These are phyloP conservation scores for Tylopilus rubrobrunneus DNA, from an alignment of 768 basidiomycete genomes.

Conservation along the genomic window DNA sequence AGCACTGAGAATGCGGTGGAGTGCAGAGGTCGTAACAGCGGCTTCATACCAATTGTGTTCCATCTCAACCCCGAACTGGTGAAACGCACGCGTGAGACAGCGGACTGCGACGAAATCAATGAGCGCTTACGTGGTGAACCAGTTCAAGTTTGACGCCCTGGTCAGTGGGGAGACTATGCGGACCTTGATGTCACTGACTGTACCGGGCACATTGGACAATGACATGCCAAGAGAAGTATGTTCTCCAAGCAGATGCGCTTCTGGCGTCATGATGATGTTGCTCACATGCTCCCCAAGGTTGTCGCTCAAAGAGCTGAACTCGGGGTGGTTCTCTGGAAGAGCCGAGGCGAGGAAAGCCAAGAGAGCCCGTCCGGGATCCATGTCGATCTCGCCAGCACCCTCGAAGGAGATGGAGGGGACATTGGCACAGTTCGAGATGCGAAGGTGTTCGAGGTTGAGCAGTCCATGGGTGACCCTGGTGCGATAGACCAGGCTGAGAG, in stretches of 20 bases:
- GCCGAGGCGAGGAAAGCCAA: slow-evolving; percentile 79
- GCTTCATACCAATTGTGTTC: slow-evolving; percentile 96
- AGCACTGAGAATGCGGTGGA: slow-evolving; percentile 80
- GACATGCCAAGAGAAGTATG: slow-evolving; percentile 35
- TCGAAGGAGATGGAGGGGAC: slow-evolving; percentile 23
- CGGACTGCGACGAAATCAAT: not conserved
- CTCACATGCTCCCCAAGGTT: slow-evolving; percentile 49
- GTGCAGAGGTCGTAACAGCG: slow-evolving; percentile 67
- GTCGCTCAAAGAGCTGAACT: slow-evolving; percentile 42
- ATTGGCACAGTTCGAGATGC: slow-evolving; percentile 53
- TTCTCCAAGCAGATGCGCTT: slow-evolving; percentile 45
- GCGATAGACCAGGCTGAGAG: slow-evolving; percentile 10
- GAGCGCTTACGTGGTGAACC: slow-evolving; percentile 46
- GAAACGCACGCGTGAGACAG: not conserved
- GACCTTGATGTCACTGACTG: slow-evolving; percentile 79
- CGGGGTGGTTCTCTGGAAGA: slow-evolving; percentile 43
- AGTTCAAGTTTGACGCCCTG: slow-evolving; percentile 62
- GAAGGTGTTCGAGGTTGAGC: slow-evolving; percentile 40
- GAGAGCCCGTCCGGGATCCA: slow-evolving; percentile 52
- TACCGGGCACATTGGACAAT: slow-evolving; percentile 53
- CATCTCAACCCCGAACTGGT: slow-evolving; percentile 87
- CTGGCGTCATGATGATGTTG: slow-evolving; percentile 43
- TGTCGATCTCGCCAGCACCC: slow-evolving; percentile 25
- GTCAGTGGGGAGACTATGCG: slow-evolving; percentile 62
- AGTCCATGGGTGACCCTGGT: slow-evolving; percentile 14